Conservation (phyloP, 257 asterid species). For the Voacanga thouarsii region DNA sequence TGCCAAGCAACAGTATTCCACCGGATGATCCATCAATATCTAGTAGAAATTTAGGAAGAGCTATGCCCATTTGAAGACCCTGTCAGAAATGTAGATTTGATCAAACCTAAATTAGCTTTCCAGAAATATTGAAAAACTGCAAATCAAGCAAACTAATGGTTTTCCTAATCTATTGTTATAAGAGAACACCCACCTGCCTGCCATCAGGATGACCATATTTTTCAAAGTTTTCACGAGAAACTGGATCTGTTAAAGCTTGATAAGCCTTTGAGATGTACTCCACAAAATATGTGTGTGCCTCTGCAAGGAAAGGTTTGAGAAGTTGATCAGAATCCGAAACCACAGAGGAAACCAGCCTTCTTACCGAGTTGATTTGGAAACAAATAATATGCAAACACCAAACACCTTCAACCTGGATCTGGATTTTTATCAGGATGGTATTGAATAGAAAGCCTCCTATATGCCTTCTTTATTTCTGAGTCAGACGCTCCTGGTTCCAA, state of each 20-base stretch:
- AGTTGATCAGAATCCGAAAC: conserved; percentile 22
- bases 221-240: conserved; percentile 93
- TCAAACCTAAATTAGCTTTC: conserved; percentile 1
- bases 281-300: conserved; percentile 84
- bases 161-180: neutral
- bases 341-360: conserved; percentile 15
- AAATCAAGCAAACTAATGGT: neutral
- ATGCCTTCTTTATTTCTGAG: conserved; percentile 94
- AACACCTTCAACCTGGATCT: conserved; percentile 95
- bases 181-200: conserved; percentile 67
- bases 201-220: conserved; percentile 99
- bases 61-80: conserved; percentile 99
- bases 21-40: conserved; percentile 94
- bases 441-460: conserved; percentile 88
- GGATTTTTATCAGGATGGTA: conserved; percentile 99
- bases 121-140: neutral
- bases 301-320: conserved; percentile 42
- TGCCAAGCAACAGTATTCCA: conserved; percentile 88
- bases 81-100: conserved; percentile 25
- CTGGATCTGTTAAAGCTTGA: conserved; percentile 98
- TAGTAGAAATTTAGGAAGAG: conserved; percentile 91
- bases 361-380: conserved; percentile 7
- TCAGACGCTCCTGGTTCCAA: conserved; percentile 89
- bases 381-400: conserved; percentile 24
- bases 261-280: conserved; percentile 95